Percentiles rank a stretch among this genome's conserved stretches.
Conservation (phyloP, 23 red algal genomes). For the Gracilariopsis chorda region DNA sequence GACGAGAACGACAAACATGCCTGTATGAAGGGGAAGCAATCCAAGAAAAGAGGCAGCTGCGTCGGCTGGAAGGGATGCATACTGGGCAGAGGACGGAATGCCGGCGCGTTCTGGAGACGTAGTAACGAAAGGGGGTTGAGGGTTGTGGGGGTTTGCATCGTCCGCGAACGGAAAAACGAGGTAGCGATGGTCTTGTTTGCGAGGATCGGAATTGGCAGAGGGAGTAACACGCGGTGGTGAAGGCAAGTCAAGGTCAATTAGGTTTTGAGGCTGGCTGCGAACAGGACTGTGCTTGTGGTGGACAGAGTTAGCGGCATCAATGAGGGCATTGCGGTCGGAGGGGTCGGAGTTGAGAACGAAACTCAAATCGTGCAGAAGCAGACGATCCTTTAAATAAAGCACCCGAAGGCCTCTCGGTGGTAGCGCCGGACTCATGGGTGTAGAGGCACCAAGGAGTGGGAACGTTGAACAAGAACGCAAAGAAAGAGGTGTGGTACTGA, state of each 20-base stretch:
- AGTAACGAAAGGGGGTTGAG: not conserved
- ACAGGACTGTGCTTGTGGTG: not conserved
- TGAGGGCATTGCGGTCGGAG: conserved; percentile 76
- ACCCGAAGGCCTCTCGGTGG: conserved; percentile 73
- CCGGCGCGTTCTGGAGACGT: conserved; percentile 23
- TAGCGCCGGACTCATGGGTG: not conserved
- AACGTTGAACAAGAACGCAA: no score
- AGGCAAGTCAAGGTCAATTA: conserved; percentile 43
- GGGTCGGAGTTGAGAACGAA: conserved; percentile 48
- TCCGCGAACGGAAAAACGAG: conserved; percentile 71
- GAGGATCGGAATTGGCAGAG: conserved; percentile 31
- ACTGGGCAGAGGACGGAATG: not conserved
- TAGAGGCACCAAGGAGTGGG: no score
- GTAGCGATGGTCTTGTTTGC: conserved; percentile 34
- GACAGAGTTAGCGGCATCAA: conserved; percentile 78
- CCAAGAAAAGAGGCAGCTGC: conserved; percentile 77
- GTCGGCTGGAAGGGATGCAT: conserved; percentile 48
- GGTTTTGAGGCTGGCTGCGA: not conserved
- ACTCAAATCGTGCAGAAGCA: conserved; percentile 76
- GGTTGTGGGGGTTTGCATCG: not conserved
- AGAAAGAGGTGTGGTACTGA: no score
- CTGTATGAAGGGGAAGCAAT: conserved; percentile 63
- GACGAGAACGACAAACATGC: conserved; percentile 62
- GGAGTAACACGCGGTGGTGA: conserved; percentile 22
- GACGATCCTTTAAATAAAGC: conserved; percentile 63